Base-by-base conservation (phyloP, 257 asterid species). In the Oldenlandia corymbosa region DNA sequence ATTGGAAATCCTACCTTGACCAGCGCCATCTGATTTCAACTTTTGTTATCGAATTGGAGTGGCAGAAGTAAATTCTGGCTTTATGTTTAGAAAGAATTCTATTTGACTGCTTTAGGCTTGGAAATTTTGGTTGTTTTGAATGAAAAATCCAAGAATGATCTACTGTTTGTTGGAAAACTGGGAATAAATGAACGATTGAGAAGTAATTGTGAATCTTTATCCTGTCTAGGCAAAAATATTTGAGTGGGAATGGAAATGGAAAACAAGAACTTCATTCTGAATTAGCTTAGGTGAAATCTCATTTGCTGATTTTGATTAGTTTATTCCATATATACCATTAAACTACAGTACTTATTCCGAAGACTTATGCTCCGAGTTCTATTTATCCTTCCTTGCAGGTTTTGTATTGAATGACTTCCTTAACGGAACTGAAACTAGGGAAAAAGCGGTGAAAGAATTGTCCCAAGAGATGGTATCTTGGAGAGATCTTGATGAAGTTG, bases 401-500 rank as follows among this genome's bases (percentile, higher is more conserved):
- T 67, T 69, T 55, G 60, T 80, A 60, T 64, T 86, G 70, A 70
- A 70, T 59, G 64, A 68, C 56, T 81, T 79, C 75, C 53, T 86
- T 27, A 67, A 65, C 5, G 77, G 84, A 47, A 47, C 75, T 45
- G 65, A 71, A 57, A 57, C 27, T 56, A 64, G 71, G 27, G 73
- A 60, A 36, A 69, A 59, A 58, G 70, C 39, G 16, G 51, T 68
- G 27, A 32, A 64, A 57, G 76, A 59, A 24, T 59, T 68, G 58
- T 73, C 72, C 30, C 63, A 52, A 24, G 64, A 67, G 52, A 42
- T 51, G 13, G 68, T 71, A 66, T 64, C 78, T 39, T 62, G 65
- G 51, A 63, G 54, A 64, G 75, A 73, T 32, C 68, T 82, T 52
- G 76, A 68, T 77, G 90, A 83, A 71, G 76, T 90, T 24, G 94